Conservation (phyloP, 768 basidiomycete genomes). For the Nidularia pulvinata region DNA sequence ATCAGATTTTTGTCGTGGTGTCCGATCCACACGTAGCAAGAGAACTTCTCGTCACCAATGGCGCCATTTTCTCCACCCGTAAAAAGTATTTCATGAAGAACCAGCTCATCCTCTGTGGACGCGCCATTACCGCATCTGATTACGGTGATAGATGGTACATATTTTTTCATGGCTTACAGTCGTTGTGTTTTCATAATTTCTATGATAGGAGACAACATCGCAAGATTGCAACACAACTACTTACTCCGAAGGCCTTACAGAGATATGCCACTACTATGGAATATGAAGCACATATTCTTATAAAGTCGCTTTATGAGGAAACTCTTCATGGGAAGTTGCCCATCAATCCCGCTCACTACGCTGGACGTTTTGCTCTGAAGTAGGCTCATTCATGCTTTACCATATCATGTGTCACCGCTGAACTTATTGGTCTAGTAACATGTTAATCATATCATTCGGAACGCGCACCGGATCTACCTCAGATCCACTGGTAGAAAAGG, state of each 20-base stretch:
- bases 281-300: constrained; percentile 34
- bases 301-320: constrained; percentile 29
- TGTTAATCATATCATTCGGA: constrained; percentile 39
- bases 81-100: constrained; percentile 32
- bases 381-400: not conserved
- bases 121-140: constrained; percentile 27
- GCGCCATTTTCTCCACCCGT: constrained; percentile 29
- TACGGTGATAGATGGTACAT: constrained; percentile 29
- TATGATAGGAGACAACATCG: constrained; percentile 35
- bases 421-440: constrained; percentile 18
- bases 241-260: constrained; percentile 29
- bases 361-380: constrained; percentile 31
- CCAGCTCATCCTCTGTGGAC: constrained; percentile 26
- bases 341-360: constrained; percentile 35
- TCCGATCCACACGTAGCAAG: constrained; percentile 27
- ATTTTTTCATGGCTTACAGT: not conserved
- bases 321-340: constrained; percentile 26
- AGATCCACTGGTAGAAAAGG: constrained; percentile 31
- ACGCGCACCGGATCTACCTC: constrained; percentile 32
- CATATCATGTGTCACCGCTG: not conserved
- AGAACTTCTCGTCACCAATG: constrained; percentile 32
- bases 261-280: constrained; percentile 31
- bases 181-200: not conserved
- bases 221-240: constrained; percentile 26
- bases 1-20: constrained; percentile 32